Conservation (phyloP, 2,329 filamentous ascomycete genomes). For the Myriangium duriaei region DNA sequence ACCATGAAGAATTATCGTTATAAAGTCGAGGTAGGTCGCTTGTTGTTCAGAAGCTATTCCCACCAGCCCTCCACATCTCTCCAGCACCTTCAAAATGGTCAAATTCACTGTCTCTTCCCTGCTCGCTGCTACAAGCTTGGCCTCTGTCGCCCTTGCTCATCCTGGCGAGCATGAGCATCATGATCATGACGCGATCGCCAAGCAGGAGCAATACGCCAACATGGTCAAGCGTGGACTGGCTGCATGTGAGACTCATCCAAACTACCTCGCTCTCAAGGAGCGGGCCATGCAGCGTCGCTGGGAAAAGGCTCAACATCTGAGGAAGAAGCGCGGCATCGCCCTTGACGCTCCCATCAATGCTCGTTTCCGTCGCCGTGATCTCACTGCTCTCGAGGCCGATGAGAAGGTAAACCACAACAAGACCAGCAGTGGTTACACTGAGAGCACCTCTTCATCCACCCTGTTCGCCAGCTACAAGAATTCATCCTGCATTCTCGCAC, state of each 20-base stretch:
- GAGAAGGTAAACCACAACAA: slow-evolving; percentile 11
- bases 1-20: too few species aligned
- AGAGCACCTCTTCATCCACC: slow-evolving; percentile 4
- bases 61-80: too few species aligned
- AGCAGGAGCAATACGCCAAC: slow-evolving; percentile 9
- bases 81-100: slow-evolving; percentile 9
- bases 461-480: slow-evolving; percentile 13
- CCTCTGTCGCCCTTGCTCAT: slow-evolving; percentile 8
- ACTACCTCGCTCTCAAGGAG: slow-evolving; percentile 9
- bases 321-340: slow-evolving; percentile 8
- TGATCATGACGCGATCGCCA: slow-evolving; percentile 7
- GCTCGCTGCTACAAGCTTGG: slow-evolving; percentile 1
- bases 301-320: slow-evolving; percentile 10
- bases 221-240: slow-evolving; percentile 12
- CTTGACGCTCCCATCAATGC: slow-evolving; percentile 7
- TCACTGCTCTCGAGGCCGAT: slow-evolving; percentile 10
- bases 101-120: slow-evolving; percentile 6
- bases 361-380: slow-evolving; percentile 8
- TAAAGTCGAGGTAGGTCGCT: too few species aligned
- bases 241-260: slow-evolving; percentile 9
- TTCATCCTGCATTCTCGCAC: slow-evolving; percentile 19
- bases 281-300: slow-evolving; percentile 10
- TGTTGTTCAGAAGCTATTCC: too few species aligned
- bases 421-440: slow-evolving; percentile 7
- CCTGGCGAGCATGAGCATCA: slow-evolving; percentile 10